A percentile compares a stretch with the other conserved stretches of the same genome.
phyloP scores from a whole-genome alignment of 1,284 basidiomycete genomes.

The Puccinia horiana region DNA sequence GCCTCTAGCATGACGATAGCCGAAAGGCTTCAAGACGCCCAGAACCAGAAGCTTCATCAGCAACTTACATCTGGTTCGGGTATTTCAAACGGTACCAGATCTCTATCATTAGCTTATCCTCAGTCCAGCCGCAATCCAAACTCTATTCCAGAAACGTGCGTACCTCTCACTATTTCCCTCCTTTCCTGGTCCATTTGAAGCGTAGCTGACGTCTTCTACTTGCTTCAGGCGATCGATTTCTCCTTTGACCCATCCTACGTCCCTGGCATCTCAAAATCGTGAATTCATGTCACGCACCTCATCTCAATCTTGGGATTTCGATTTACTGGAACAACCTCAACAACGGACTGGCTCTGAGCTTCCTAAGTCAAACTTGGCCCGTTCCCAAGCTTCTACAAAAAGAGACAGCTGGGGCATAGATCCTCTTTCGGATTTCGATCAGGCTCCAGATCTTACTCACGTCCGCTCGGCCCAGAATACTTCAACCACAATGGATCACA shows the following conservation, averaged over 20 bases:
- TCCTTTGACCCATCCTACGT: not conserved
- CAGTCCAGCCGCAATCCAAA: slow-evolving; percentile 10
- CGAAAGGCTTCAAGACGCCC: slow-evolving; percentile 26
- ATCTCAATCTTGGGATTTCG: slow-evolving; percentile 41
- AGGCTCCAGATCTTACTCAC: not conserved
- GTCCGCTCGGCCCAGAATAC: not conserved
- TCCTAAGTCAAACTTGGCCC: not conserved
- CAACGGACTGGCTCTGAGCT: too few species aligned
- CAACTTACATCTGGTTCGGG: not conserved
- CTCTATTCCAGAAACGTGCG: slow-evolving; percentile 13
- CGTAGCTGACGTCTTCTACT: slow-evolving; percentile 2
- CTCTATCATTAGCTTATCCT: not conserved
- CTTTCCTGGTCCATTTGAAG: not conserved
- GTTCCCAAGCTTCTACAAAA: not conserved
- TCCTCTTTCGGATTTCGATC: slow-evolving; percentile 20
- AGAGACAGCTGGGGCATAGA: not conserved
- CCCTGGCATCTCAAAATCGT: not conserved
- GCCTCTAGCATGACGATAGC: slow-evolving; percentile 27
- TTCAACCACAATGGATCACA: not conserved
- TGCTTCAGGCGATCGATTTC: not conserved
- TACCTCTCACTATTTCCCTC: not conserved
- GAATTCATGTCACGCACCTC: slow-evolving; percentile 7
- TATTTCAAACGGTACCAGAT: not conserved
- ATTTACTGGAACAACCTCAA: slow-evolving; percentile 25
- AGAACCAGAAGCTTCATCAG: slow-evolving; percentile 16